A percentile compares a stretch with the other conserved stretches of the same genome.
These are phyloP conservation scores for Capsella rubella DNA, from an alignment of 441 rosid genomes.

Conservation along the genomic window DNA sequence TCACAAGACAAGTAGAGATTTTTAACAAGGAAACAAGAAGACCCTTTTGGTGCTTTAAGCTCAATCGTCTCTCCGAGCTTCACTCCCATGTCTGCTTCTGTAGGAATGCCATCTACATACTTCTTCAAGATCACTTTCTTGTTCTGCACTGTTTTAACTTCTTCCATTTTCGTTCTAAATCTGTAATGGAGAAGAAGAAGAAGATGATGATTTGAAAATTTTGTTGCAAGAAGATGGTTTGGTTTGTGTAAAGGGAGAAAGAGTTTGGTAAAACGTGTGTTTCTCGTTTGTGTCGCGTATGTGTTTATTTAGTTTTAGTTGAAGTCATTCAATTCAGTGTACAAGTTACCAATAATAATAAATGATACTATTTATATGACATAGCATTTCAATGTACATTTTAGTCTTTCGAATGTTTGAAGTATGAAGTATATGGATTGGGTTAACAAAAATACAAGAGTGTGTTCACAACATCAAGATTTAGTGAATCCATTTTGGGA, in stretches of 20 bases:
- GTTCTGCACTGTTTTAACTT: conserved; percentile 39
- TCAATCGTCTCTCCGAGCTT: conserved; percentile 33
- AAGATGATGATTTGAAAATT: neutral
- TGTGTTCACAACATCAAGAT: too few species aligned
- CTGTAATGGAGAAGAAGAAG: conserved; percentile 15
- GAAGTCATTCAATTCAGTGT: neutral
- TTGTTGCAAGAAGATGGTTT: neutral
- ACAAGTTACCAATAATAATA: neutral
- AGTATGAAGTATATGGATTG: too few species aligned
- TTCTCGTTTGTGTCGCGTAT: neutral
- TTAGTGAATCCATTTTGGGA: too few species aligned
- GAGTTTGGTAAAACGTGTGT: conserved; percentile 43
- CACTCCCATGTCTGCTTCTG: conserved; percentile 48
- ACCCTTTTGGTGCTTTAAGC: conserved; percentile 47
- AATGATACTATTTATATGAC: too few species aligned
- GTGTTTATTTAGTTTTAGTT: neutral
- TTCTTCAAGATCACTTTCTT: conserved; percentile 50
- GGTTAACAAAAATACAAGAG: too few species aligned
- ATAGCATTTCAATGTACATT: too few species aligned
- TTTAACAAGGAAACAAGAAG: conserved; percentile 48
- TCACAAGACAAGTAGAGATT: conserved; percentile 66
- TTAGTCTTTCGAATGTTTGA: too few species aligned
- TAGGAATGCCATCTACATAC: conserved; percentile 41
- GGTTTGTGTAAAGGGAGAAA: neutral
- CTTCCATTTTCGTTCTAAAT: neutral